A percentile compares a stretch with the other conserved stretches of the same genome.
These are phyloP conservation scores for Aspergillus sp. DNA, from an alignment of 2,329 filamentous ascomycete genomes.

Conservation along the genomic window DNA sequence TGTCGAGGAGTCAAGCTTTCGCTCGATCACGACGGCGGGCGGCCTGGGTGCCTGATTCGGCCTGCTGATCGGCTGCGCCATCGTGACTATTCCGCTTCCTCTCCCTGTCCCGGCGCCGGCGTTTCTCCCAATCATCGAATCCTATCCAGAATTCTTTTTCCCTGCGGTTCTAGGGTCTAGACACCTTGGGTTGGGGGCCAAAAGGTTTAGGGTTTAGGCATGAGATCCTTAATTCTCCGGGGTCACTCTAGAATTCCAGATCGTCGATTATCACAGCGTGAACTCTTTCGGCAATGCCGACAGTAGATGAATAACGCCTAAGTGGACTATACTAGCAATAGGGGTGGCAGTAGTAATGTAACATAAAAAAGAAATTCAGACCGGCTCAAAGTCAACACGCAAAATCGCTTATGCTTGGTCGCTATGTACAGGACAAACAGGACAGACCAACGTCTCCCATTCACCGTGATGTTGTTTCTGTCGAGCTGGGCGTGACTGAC, in stretches of 20 bases:
- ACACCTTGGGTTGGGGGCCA: not conserved
- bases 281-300: not conserved
- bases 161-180: not conserved
- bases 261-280: too few relatives aligned
- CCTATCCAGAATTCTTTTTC: not conserved
- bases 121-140: not conserved
- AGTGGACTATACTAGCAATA: not conserved
- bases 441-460: conserved; percentile 24
- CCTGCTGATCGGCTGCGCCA: not conserved
- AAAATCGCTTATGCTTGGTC: conserved; percentile 20
- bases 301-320: not conserved
- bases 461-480: conserved; percentile 20
- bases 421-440: conserved; percentile 41
- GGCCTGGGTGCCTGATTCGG: conserved; percentile 8
- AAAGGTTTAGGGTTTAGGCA: not conserved
- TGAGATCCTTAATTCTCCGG: not conserved
- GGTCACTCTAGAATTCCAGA: not conserved
- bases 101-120: not conserved
- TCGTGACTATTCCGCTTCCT: not conserved
- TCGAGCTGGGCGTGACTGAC: conserved; percentile 7
- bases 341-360: not conserved
- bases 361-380: conserved; percentile 1
- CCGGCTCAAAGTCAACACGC: conserved; percentile 4
- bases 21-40: not conserved
- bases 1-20: not conserved